Conservation (phyloP, 2,329 filamentous ascomycete species). For the Apiospora rasikravindrae region DNA sequence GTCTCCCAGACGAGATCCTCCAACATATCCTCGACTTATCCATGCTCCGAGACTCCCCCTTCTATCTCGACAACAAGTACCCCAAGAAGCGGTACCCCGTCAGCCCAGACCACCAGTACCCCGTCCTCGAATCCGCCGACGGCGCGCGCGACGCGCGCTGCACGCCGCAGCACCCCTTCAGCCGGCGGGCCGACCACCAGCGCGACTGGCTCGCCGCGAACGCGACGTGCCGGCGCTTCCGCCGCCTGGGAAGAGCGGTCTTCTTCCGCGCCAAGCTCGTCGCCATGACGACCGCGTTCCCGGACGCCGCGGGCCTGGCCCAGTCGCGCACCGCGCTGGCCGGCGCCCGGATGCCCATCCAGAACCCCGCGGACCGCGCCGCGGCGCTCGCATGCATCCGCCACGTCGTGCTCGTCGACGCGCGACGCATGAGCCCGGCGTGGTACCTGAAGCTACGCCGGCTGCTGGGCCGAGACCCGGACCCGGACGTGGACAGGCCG, state of each 20-base stretch:
- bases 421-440: too few species aligned
- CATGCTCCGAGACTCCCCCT: conserved; percentile 5
- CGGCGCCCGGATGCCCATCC: too few species aligned
- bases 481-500: too few species aligned
- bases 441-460: background rate
- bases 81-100: background rate
- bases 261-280: conserved; percentile 24
- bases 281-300: background rate
- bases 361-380: too few species aligned
- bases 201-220: conserved; percentile 21
- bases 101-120: too few species aligned
- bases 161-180: too few species aligned
- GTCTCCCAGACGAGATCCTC: conserved; percentile 24
- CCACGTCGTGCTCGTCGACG: too few species aligned
- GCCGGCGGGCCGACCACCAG: background rate
- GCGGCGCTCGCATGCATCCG: too few species aligned
- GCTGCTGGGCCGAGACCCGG: background rate
- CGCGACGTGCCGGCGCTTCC: conserved; percentile 20
- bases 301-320: too few species aligned
- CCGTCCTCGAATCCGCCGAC: too few species aligned
- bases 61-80: conserved; percentile 11
- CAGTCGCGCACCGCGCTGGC: too few species aligned
- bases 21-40: conserved; percentile 19
- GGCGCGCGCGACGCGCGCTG: too few species aligned
- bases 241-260: conserved; percentile 10